Percentiles rank a stretch among this genome's conserved stretches.
phyloP scores from a whole-genome alignment of 352 stramenopile species.

The Phytophthora kernoviae region DNA sequence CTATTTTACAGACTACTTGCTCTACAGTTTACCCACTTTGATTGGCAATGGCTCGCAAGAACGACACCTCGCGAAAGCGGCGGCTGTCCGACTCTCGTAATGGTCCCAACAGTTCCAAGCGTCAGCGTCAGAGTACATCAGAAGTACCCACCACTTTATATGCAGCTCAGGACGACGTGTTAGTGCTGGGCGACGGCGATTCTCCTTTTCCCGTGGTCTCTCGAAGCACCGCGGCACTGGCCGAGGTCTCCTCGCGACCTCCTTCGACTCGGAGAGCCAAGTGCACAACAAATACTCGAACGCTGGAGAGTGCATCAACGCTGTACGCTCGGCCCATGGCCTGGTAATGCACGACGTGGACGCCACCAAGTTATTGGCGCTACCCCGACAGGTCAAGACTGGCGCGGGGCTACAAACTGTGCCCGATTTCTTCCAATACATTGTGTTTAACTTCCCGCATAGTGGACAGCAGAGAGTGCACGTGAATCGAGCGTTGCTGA shows the following conservation, averaged over 20 bases:
- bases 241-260: slow-evolving; percentile 68
- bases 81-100: slow-evolving; percentile 6
- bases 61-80: slow-evolving; percentile 39
- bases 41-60: slow-evolving; percentile 47
- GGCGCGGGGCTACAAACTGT: slow-evolving; percentile 24
- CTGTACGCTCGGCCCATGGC: slow-evolving; percentile 44
- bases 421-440: slow-evolving; percentile 74
- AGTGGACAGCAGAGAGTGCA: slow-evolving; percentile 89
- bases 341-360: slow-evolving; percentile 80
- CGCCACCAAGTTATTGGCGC: slow-evolving; percentile 72
- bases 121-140: slow-evolving; percentile 15
- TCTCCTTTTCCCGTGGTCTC: slow-evolving; percentile 80
- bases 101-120: slow-evolving; percentile 31
- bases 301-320: slow-evolving; percentile 67
- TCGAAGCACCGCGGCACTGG: slow-evolving; percentile 67
- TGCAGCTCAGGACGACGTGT: slow-evolving; percentile 51
- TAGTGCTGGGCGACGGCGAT: slow-evolving; percentile 85
- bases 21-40: no score
- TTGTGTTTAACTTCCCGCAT: slow-evolving; percentile 92
- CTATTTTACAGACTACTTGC: no score
- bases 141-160: slow-evolving; percentile 44
- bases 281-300: slow-evolving; percentile 84
- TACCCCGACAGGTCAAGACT: slow-evolving; percentile 41
- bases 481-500: slow-evolving; percentile 80
- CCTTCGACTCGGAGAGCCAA: slow-evolving; percentile 70